Conservation (phyloP, 2,329 filamentous ascomycete species). For the Fusarium neocosmosporiellum region DNA sequence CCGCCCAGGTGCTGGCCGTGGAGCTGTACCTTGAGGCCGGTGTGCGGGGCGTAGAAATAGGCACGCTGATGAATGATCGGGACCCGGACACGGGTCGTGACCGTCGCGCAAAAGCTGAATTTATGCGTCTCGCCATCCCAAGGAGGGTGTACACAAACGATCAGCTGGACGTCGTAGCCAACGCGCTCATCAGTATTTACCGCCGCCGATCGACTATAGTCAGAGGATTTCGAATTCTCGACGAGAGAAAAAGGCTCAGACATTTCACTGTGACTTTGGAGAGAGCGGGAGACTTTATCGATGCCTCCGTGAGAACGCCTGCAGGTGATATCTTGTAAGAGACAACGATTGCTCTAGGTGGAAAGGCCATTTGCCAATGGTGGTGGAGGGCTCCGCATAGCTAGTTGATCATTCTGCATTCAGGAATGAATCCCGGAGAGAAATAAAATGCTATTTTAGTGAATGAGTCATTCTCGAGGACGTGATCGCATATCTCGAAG, state of each 20-base stretch:
- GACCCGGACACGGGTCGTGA: not conserved
- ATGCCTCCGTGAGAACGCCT: not conserved
- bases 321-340: not conserved
- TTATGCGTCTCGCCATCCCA: not conserved
- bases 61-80: not conserved
- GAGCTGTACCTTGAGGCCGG: not conserved
- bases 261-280: not conserved
- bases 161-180: not conserved
- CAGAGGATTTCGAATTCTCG: not conserved
- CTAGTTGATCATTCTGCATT: no score
- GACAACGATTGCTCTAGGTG: not conserved
- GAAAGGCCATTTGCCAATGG: not conserved
- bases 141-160: not conserved
- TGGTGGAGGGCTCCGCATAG: no score
- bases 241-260: not conserved
- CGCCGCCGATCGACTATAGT: not conserved
- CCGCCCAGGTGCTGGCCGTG: not conserved
- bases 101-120: not conserved
- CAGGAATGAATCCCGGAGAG: no score
- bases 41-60: not conserved
- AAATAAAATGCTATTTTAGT: no score
- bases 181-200: not conserved
- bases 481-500: no score
- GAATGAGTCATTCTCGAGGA: no score
- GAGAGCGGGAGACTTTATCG: not conserved